Evolutionary conservation across 306 rosid genomes (phyloP).

Genomic region (Acacia crassicarpa): DNA sequence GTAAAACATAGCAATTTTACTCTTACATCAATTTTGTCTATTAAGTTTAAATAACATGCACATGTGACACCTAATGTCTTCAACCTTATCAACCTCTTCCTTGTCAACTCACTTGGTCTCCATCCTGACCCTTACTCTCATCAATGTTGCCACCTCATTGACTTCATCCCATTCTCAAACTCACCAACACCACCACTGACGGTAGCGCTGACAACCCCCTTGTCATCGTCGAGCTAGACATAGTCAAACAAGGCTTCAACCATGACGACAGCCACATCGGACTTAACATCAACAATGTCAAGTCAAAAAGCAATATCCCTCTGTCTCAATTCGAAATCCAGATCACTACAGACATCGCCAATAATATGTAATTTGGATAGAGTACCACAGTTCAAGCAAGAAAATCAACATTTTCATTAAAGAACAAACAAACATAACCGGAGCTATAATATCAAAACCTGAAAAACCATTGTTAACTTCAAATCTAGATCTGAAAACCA

Average conservation of each 20-base stretch:
- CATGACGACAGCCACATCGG: conserved; percentile 64
- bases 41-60: no score
- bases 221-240: conserved; percentile 70
- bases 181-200: conserved; percentile 66
- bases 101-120: no score
- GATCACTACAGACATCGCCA: conserved; percentile 42
- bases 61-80: no score
- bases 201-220: conserved; percentile 49
- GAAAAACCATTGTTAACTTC: conserved; percentile 36
- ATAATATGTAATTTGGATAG: conserved; percentile 51
- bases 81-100: no score
- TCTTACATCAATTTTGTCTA: no score
- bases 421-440: background rate
- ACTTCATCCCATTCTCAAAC: conserved; percentile 34
- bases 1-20: no score
- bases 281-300: conserved; percentile 55
- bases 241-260: conserved; percentile 57
- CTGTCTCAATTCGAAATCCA: conserved; percentile 35
- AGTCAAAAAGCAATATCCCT: conserved; percentile 36
- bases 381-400: conserved; percentile 48
- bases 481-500: conserved; percentile 31
- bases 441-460: conserved; percentile 40
- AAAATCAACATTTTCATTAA: conserved; percentile 43
- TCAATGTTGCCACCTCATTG: no score
- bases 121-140: no score